phyloP scores from a whole-genome alignment of 177 flowering plant genomes.

The Tripterygium wilfordii region DNA sequence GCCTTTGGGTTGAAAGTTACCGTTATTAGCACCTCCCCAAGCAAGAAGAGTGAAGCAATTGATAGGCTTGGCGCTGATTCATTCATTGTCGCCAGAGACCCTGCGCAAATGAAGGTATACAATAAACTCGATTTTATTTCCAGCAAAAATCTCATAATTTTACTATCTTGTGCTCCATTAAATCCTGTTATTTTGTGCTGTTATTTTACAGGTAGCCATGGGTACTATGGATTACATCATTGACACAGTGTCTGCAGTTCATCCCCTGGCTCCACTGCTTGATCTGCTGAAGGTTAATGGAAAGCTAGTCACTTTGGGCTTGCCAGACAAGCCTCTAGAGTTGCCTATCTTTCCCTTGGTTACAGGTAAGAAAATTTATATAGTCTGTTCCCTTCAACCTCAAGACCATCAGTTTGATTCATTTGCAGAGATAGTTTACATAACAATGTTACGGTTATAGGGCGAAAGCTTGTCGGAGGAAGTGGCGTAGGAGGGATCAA shows the following conservation, averaged over 20 bases:
- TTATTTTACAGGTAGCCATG: conserved; percentile 23
- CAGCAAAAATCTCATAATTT: too few species aligned
- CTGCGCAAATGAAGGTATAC: conserved; percentile 27
- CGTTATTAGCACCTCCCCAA: too few species aligned
- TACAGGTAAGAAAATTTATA: conserved; percentile 28
- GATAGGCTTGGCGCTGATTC: conserved; percentile 32
- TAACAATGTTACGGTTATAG: too few species aligned
- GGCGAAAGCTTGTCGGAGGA: conserved; percentile 38
- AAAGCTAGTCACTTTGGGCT: too few species aligned
- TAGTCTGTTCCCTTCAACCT: too few species aligned
- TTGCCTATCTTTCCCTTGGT: conserved; percentile 30
- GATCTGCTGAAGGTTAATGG: too few species aligned
- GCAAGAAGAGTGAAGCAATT: conserved; percentile 29
- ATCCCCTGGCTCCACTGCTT: conserved; percentile 27
- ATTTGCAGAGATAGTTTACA: too few species aligned
- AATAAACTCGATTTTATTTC: too few species aligned
- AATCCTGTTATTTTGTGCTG: neutral
- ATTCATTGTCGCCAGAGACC: conserved; percentile 26
- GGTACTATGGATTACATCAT: conserved; percentile 41
- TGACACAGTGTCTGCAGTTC: conserved; percentile 37
- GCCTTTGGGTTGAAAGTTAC: too few species aligned
- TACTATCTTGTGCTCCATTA: too few species aligned
- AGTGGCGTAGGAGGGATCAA: conserved; percentile 36
- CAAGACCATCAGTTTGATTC: too few species aligned
- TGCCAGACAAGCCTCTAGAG: conserved; percentile 36